Evolutionary conservation across 116 monocot species (phyloP).

Genomic region (Trichopus zeylanicus): DNA sequence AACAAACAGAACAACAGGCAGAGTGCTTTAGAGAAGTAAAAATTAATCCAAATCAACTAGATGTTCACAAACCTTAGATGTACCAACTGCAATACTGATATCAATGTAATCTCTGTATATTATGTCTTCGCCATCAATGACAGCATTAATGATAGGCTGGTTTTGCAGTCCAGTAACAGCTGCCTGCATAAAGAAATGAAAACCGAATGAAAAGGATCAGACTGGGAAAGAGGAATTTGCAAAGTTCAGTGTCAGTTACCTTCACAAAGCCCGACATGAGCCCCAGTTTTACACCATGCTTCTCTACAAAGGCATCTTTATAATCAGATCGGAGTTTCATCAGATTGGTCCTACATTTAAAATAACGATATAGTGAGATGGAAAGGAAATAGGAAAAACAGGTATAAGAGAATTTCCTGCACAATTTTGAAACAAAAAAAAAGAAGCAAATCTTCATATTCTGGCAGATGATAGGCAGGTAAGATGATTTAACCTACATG

Average conservation of each 20-base stretch:
- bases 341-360: conserved; percentile 67
- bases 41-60: neutral
- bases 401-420: neutral
- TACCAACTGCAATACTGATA: conserved; percentile 95
- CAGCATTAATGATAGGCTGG: conserved; percentile 90
- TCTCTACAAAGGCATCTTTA: conserved; percentile 80
- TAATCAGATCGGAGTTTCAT: conserved; percentile 98
- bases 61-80: conserved; percentile 54
- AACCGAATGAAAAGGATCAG: neutral
- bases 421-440: neutral
- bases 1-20: neutral
- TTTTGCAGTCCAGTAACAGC: conserved; percentile 85
- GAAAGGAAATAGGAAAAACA: neutral
- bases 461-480: neutral
- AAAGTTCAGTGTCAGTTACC: conserved; percentile 17
- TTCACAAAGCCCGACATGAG: conserved; percentile 97
- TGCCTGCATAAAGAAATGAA: conserved; percentile 39
- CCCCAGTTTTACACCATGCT: conserved; percentile 91
- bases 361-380: neutral
- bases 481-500: conserved; percentile 47
- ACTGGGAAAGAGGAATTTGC: neutral
- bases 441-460: neutral
- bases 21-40: neutral
- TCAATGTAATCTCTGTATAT: conserved; percentile 92
- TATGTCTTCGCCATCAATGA: conserved; percentile 96